Evolutionary conservation across 768 basidiomycete genomes (phyloP).

Genomic region (Mrakia frigida): DNA sequence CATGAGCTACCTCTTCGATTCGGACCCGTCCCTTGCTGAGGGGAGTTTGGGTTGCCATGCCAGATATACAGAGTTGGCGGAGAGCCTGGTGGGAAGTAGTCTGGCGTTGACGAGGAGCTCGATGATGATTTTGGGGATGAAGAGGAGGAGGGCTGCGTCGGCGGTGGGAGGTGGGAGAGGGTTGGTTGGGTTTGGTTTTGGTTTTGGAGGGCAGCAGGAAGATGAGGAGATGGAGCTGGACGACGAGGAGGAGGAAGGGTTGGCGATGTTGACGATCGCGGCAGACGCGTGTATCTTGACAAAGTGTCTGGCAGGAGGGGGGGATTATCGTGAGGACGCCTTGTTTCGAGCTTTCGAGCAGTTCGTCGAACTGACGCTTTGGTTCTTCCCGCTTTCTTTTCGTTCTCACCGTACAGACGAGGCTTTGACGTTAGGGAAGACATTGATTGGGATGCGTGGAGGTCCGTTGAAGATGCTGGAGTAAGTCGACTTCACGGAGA

Average conservation of each 20-base stretch:
- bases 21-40: not conserved
- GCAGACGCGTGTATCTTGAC: not conserved
- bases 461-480: constrained; percentile 13
- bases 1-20: not conserved
- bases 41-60: not conserved
- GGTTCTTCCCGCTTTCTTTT: no score
- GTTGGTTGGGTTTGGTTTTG: not conserved
- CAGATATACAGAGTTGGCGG: not conserved
- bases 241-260: not conserved
- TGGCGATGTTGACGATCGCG: not conserved
- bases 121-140: not conserved
- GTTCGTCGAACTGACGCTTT: no score
- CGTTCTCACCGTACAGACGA: not conserved
- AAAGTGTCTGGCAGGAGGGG: constrained; percentile 2
- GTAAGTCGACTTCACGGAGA: not conserved
- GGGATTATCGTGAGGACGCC: not conserved
- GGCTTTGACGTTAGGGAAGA: not conserved
- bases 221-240: not conserved
- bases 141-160: not conserved
- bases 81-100: not conserved
- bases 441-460: constrained; percentile 15
- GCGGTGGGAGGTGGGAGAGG: not conserved
- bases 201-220: not conserved
- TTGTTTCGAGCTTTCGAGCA: no score
- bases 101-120: constrained; percentile 4